Base-by-base conservation (phyloP, 805 yeast genomes). In the Saturnispora zaruensis region DNA sequence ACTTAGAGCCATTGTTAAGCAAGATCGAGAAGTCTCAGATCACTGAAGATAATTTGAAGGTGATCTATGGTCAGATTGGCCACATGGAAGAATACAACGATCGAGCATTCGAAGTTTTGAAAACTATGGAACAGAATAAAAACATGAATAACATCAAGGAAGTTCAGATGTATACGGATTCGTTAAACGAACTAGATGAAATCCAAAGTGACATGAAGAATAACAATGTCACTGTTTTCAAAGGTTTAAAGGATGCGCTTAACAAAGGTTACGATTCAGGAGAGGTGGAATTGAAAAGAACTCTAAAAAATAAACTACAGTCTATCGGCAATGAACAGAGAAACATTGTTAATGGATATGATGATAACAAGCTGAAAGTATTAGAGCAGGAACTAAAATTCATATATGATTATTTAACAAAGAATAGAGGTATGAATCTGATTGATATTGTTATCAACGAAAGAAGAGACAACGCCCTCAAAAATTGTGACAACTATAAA, bases 191-290 rank as follows among this genome's bases (percentile, higher is more conserved):
- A 74, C 72, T 54, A 66, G 78, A 66, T 60, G 37, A 6, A 0
- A 38, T 61, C 4, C 50, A 50, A 25, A 37, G 34, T 5, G 56
- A 56, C 4, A 49, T 62, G 46, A 48, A 52, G 14, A 11, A 41
- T 2, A 49, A 51, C 7, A 51, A 53, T 2, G 65, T 77, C 54
- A 71, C 68, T 48, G 78, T 76, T 50, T 87, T 85, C 59, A 77
- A 76, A 50, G 93, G 95, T 23, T 77, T 88, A 5, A 68, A 79
- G 41, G 76, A 78, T 30, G 81, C 80, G 59, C 69, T 86, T 36
- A 76, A 76, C 25, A 74, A 72, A 32, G 66, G 81, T 4, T 75
- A 86, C 14, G 71, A 71, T 40, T 74, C 73, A 51, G 77, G 85
- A 36, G 88, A 84, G 53, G 59, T 72, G 43, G 75, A 75, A 41